Evolutionary conservation across 495 filamentous ascomycete species (phyloP), one percentile per base, ranked within the genome.

Genomic region (Penicillium pulvis): DNA sequence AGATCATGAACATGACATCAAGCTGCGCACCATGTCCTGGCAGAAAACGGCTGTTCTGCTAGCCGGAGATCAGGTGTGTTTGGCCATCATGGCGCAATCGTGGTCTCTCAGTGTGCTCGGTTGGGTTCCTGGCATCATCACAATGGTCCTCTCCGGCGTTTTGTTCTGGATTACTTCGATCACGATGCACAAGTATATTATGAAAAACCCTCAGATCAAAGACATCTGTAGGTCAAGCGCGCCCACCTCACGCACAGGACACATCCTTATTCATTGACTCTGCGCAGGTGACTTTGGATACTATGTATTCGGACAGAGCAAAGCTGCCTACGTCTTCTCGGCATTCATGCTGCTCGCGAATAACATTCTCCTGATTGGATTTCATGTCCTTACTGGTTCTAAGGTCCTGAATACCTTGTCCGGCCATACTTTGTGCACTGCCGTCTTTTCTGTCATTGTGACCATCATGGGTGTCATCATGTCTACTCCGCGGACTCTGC

Each of bases 61-160:
- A 5, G 71, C 70, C 1, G 77, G 77, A 11, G 77, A 80, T 3
- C 75, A 80, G 59, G 77, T 80, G 55, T 80, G 77, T 51, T 53
- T 80, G 54, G 77, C 77, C n/a, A 78, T 80, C 51, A 80, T 77
- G 77, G 75, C 77, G 19, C 77, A 80, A 62, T 71, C 73, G 3
- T 80, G 75, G 77, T 77, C 75, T 47, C 68, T 79, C 45, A 76
- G 72, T 23, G 76, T 79, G 16, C 59, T 79, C 19, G 76, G 76
- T 46, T 79, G 76, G 76, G 75, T 79, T 33, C 76, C 76, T 0
- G 76, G 75, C 11, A 73, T 79, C 17, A 77, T 79, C 42, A 79
- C 70, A 11, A 68, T 67, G 63, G 58, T 76, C n/a, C 53, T 69
- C 6, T 66, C 64, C 3, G 72, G 67, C 11, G 51, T 73, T 4